Conservation (phyloP, 176 grass and related monocot genomes). For the Avena atlantica region DNA sequence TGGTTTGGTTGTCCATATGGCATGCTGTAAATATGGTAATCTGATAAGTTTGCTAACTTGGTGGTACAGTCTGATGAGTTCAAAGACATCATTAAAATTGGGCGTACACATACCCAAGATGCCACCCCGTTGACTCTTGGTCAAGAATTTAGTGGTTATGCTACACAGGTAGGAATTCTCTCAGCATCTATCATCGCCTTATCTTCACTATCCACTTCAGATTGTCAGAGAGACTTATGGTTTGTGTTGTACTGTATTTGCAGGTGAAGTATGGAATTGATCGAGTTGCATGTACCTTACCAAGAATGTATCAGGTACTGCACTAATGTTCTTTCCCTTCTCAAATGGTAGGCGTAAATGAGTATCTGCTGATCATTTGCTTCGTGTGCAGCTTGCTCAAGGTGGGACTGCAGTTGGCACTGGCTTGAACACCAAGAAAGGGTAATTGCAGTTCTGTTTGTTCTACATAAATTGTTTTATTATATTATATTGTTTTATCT, state of each 20-base stretch:
- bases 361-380: conserved; percentile 32
- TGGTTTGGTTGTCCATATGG: conserved; percentile 9
- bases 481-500: neutral
- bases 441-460: conserved; percentile 48
- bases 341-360: conserved; percentile 28
- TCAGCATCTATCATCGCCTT: conserved; percentile 35
- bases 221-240: conserved; percentile 34
- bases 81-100: conserved; percentile 96
- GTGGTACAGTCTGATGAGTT: conserved; percentile 81
- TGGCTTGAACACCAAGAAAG: conserved; percentile 96
- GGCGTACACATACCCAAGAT: conserved; percentile 97
- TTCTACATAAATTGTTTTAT: conserved; percentile 14
- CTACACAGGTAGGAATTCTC: conserved; percentile 74
- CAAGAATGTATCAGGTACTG: conserved; percentile 92
- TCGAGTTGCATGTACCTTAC: conserved; percentile 74
- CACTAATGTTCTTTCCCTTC: conserved; percentile 39
- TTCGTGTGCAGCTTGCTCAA: conserved; percentile 86
- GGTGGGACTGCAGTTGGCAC: conserved; percentile 99
- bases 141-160: conserved; percentile 96
- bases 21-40: neutral
- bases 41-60: conserved; percentile 31
- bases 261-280: conserved; percentile 96
- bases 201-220: conserved; percentile 17
- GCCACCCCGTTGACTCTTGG: conserved; percentile 97
- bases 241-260: conserved; percentile 35